These are phyloP conservation scores for Piromyces sp. DNA, from an alignment of 192 early-diverging fungal species.

Conservation along the genomic window DNA sequence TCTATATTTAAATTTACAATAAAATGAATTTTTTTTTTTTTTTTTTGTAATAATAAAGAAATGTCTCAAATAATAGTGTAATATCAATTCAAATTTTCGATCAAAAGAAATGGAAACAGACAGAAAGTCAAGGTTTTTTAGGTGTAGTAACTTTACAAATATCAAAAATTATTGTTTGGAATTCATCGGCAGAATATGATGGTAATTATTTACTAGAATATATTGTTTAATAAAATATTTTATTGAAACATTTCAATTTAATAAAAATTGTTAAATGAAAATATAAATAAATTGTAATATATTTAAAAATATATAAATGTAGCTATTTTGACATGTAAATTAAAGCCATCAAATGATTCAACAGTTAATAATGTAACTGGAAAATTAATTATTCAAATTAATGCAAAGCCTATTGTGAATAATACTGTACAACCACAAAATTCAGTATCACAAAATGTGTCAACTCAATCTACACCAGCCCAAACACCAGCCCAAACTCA, in stretches of 20 bases:
- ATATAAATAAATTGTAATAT: not conserved
- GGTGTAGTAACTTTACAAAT: not conserved
- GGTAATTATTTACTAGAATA: too few relatives aligned
- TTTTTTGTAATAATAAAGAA: conserved; percentile 24
- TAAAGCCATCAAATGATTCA: conserved; percentile 48
- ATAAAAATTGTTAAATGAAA: too few relatives aligned
- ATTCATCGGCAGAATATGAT: conserved; percentile 2
- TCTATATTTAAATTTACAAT: too few relatives aligned
- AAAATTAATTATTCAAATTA: conserved; percentile 14
- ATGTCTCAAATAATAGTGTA: conserved; percentile 53
- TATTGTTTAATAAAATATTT: too few relatives aligned
- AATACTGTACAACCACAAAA: not conserved
- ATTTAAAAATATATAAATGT: conserved; percentile 82
- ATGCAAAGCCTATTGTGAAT: conserved; percentile 5
- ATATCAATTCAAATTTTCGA: conserved; percentile 94
- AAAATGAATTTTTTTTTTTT: too few relatives aligned
- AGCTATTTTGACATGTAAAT: conserved; percentile 55
- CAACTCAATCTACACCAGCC: too few relatives aligned
- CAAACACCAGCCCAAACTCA: not conserved
- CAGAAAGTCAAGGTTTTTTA: conserved; percentile 38
- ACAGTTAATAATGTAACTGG: conserved; percentile 52
- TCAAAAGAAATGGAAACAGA: conserved; percentile 89
- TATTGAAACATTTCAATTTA: too few relatives aligned
- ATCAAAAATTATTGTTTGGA: not conserved
- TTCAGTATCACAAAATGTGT: not conserved